Conservation (phyloP, 2,329 filamentous ascomycete genomes). For the Sphaerulina musiva region DNA sequence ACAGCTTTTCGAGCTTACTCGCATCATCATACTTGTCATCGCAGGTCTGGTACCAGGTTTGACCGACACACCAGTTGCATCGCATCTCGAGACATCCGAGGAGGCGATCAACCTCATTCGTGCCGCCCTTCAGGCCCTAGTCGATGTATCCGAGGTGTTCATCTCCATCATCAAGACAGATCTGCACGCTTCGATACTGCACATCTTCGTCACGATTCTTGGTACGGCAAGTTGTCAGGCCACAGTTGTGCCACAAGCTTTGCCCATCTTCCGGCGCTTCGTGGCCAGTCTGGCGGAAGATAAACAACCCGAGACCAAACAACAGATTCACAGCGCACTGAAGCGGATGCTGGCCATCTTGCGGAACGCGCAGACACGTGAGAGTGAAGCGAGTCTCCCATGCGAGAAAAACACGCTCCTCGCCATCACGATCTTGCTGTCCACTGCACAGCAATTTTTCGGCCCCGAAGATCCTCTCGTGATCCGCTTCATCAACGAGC, state of each 20-base stretch:
- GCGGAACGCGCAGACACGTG: constrained; percentile 66
- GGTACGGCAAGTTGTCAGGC: constrained; percentile 82
- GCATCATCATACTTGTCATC: constrained; percentile 90
- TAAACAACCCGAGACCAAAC: constrained; percentile 44
- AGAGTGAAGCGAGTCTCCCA: constrained; percentile 67
- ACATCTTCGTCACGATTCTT: constrained; percentile 91
- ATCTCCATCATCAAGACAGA: constrained; percentile 95
- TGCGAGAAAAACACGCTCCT: constrained; percentile 92
- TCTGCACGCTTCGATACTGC: constrained; percentile 89
- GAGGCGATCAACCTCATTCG: constrained; percentile 77
- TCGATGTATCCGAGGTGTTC: constrained; percentile 92
- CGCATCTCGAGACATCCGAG: constrained; percentile 64
- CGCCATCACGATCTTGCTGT: constrained; percentile 82
- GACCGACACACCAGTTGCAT: constrained; percentile 48
- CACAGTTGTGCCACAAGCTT: constrained; percentile 77
- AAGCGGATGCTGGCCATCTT: constrained; percentile 77
- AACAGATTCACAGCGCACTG: constrained; percentile 74
- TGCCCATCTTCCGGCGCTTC: constrained; percentile 89
- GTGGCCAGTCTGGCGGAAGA: constrained; percentile 62
- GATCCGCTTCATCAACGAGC: constrained; percentile 66
- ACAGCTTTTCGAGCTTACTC: constrained; percentile 91
- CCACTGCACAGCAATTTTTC: constrained; percentile 57
- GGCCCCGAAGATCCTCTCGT: constrained; percentile 69
- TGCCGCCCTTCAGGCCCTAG: constrained; percentile 75
- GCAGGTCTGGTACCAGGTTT: constrained; percentile 81